Evolutionary conservation across 371 early-diverging fungal genomes (phyloP).

Genomic region (Batkoa obscura): DNA sequence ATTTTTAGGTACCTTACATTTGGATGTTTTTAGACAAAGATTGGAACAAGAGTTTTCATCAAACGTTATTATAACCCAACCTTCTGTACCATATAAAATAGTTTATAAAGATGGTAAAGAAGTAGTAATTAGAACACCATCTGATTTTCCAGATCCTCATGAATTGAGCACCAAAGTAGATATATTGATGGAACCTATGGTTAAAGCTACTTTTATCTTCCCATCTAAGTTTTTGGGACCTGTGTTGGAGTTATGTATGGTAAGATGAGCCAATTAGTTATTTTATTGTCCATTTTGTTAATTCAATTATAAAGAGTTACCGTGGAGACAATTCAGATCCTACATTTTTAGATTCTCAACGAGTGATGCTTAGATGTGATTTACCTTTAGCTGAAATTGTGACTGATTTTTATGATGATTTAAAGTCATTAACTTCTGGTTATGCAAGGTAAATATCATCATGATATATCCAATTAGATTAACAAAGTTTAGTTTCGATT

Average conservation of each 20-base stretch:
- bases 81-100: slow-evolving; percentile 77
- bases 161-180: slow-evolving; percentile 39
- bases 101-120: slow-evolving; percentile 23
- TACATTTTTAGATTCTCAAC: slow-evolving; percentile 63
- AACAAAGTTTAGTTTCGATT: slow-evolving; percentile 50
- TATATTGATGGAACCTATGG: slow-evolving; percentile 77
- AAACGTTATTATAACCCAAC: slow-evolving; percentile 76
- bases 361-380: slow-evolving; percentile 71
- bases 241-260: slow-evolving; percentile 72
- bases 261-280: slow-evolving; percentile 19
- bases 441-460: slow-evolving; percentile 42
- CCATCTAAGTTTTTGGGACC: slow-evolving; percentile 81
- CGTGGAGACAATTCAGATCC: slow-evolving; percentile 72
- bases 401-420: slow-evolving; percentile 81
- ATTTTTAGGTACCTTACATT: slow-evolving; percentile 86
- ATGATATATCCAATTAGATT: not conserved
- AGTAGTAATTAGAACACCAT: slow-evolving; percentile 61
- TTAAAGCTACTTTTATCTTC: slow-evolving; percentile 75
- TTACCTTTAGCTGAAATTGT: slow-evolving; percentile 86
- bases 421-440: slow-evolving; percentile 80
- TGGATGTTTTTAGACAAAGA: slow-evolving; percentile 93
- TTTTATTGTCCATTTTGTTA: not conserved
- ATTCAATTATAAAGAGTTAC: slow-evolving; percentile 10
- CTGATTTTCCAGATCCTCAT: slow-evolving; percentile 74
- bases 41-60: slow-evolving; percentile 90